Percentiles rank a stretch among this genome's conserved stretches.
Conservation (phyloP, 2,329 filamentous ascomycete genomes). For the Colletotrichum sp. region DNA sequence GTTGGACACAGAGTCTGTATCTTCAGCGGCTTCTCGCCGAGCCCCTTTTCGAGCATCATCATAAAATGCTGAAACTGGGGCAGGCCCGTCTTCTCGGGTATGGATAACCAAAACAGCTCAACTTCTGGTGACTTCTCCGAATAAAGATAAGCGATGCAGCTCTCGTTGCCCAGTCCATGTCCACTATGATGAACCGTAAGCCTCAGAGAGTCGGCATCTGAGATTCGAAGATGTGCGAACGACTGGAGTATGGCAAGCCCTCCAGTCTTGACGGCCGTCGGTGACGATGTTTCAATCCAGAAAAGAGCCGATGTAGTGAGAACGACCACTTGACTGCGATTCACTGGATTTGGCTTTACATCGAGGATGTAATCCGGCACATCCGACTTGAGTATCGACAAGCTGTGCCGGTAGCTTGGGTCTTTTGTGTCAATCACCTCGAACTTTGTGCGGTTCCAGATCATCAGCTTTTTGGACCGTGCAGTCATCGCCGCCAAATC, state of each 20-base stretch:
- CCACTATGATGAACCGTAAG: slow-evolving; percentile 38
- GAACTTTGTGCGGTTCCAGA: slow-evolving; percentile 41
- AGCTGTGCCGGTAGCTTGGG: slow-evolving; percentile 23
- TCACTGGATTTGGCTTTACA: slow-evolving; percentile 50
- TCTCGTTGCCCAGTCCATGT: neutral
- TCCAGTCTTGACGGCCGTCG: slow-evolving; percentile 18
- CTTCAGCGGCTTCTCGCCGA: neutral
- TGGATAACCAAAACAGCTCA: slow-evolving; percentile 39
- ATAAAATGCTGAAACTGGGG: slow-evolving; percentile 44
- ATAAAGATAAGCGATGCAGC: slow-evolving; percentile 37
- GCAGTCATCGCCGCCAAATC: slow-evolving; percentile 2
- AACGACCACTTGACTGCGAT: slow-evolving; percentile 58
- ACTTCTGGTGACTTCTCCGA: slow-evolving; percentile 35
- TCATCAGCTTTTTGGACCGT: slow-evolving; percentile 28
- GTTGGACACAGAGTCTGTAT: slow-evolving; percentile 13
- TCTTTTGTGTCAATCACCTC: slow-evolving; percentile 41
- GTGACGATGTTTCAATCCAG: slow-evolving; percentile 47
- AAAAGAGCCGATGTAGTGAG: slow-evolving; percentile 60
- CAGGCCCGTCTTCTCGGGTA: slow-evolving; percentile 25
- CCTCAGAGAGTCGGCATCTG: slow-evolving; percentile 41
- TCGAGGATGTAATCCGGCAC: slow-evolving; percentile 57
- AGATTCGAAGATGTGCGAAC: slow-evolving; percentile 48
- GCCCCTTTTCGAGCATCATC: neutral
- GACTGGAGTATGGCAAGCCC: slow-evolving; percentile 40
- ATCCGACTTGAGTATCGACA: slow-evolving; percentile 30